A percentile compares a stretch with the other conserved stretches of the same genome.
Conservation (phyloP, 2,329 filamentous ascomycete species). For the Aspergillus versicolor region DNA sequence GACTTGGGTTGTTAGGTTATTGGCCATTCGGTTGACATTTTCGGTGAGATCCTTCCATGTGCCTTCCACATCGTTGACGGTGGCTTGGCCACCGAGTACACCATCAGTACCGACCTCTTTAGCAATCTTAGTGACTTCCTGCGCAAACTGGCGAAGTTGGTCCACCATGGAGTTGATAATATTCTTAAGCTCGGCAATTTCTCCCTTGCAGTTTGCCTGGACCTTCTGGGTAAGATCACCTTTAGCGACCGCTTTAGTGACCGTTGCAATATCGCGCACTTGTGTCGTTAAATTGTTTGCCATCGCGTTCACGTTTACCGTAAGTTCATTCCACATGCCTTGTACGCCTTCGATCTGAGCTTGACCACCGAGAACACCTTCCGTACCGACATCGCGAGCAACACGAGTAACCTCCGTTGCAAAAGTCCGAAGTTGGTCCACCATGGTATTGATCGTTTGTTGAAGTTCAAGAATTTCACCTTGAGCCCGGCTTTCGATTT, state of each 20-base stretch:
- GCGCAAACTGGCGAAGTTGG: slow-evolving; percentile 92
- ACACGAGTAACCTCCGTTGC: slow-evolving; percentile 81
- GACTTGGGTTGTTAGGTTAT: slow-evolving; percentile 96
- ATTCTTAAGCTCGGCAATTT: slow-evolving; percentile 91
- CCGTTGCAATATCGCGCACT: slow-evolving; percentile 89
- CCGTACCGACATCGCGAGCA: slow-evolving; percentile 78
- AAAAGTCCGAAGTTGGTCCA: slow-evolving; percentile 79
- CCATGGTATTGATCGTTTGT: slow-evolving; percentile 87
- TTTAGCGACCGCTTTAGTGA: slow-evolving; percentile 68
- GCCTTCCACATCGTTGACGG: slow-evolving; percentile 92
- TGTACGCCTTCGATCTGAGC: slow-evolving; percentile 80
- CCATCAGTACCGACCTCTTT: slow-evolving; percentile 96
- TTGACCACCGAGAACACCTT: slow-evolving; percentile 78
- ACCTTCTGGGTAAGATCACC: slow-evolving; percentile 97
- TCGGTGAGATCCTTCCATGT: slow-evolving; percentile 96
- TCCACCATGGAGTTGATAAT: slow-evolving; percentile 99
- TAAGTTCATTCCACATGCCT: slow-evolving; percentile 86
- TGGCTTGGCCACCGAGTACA: slow-evolving; percentile 88
- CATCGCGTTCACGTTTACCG: slow-evolving; percentile 85
- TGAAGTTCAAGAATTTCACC: slow-evolving; percentile 81
- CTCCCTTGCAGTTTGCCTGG: slow-evolving; percentile 85
- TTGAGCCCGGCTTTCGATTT: slow-evolving; percentile 76
- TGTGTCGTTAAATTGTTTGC: slow-evolving; percentile 83
- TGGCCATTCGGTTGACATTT: slow-evolving; percentile 97
- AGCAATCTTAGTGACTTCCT: slow-evolving; percentile 94